Evolutionary conservation across 208 protist species (phyloP).

Genomic region (Leptomonas seymouri): DNA sequence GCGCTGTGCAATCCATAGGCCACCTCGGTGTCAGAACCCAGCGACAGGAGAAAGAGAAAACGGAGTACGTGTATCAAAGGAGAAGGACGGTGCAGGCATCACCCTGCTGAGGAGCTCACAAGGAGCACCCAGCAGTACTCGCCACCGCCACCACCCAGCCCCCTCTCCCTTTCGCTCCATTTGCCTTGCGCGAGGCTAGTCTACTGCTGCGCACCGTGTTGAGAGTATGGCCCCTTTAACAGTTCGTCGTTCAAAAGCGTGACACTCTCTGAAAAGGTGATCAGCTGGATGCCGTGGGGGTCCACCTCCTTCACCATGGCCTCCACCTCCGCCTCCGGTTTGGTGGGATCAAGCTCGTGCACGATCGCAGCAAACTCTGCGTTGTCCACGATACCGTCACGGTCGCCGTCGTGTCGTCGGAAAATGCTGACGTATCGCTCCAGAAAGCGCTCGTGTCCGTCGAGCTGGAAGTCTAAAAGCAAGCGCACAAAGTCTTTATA

Average conservation of each 20-base stretch:
- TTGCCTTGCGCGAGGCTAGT: too few relatives aligned
- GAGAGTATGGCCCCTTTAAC: conserved; percentile 32
- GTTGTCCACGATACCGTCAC: conserved; percentile 81
- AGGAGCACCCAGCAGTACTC: too few relatives aligned
- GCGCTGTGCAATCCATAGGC: too few relatives aligned
- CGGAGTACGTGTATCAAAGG: too few relatives aligned
- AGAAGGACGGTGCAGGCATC: too few relatives aligned
- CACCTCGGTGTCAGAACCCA: too few relatives aligned
- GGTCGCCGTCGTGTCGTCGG: conserved; percentile 63
- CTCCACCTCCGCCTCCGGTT: conserved; percentile 60
- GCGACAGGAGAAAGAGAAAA: too few relatives aligned
- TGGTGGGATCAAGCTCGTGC: conserved; percentile 46
- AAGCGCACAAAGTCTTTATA: conserved; percentile 77
- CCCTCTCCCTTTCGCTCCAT: too few relatives aligned
- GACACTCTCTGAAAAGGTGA: conserved; percentile 87
- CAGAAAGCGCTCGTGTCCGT: conserved; percentile 89
- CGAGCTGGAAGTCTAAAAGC: conserved; percentile 90
- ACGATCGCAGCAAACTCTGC: conserved; percentile 68
- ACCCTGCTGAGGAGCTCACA: too few relatives aligned
- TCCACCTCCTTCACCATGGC: conserved; percentile 66
- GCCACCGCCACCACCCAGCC: too few relatives aligned
- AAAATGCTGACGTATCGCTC: conserved; percentile 77
- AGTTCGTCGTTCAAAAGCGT: conserved; percentile 74
- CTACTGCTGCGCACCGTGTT: conserved; percentile 13
- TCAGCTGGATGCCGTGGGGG: conserved; percentile 73